Conservation (phyloP, 192 early-diverging fungal species). For the Pilobolus umbonatus region DNA sequence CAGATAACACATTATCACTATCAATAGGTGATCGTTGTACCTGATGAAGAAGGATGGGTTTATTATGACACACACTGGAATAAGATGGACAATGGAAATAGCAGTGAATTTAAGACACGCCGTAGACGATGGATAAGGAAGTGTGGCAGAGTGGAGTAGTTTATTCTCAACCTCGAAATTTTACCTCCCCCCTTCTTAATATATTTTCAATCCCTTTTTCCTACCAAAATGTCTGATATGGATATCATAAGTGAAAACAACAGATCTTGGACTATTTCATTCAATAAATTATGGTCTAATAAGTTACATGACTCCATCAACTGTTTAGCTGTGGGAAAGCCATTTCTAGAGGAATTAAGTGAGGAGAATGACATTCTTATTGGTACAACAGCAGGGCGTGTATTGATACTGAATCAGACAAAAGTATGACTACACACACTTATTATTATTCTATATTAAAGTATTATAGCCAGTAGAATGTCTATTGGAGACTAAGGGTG, state of each 20-base stretch:
- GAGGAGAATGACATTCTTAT: constrained; percentile 34
- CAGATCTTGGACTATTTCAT: constrained; percentile 1
- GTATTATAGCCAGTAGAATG: constrained; percentile 22
- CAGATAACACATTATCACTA: background rate
- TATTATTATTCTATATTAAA: background rate
- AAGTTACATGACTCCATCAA: constrained; percentile 29
- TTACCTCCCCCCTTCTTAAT: background rate
- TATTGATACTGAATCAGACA: constrained; percentile 30
- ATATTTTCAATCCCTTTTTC: background rate
- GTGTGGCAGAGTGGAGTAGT: background rate
- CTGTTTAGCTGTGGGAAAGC: constrained; percentile 30
- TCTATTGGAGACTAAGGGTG: constrained; percentile 37
- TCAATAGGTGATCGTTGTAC: constrained; percentile 17
- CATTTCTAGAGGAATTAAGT: constrained; percentile 29
- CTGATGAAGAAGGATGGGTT: constrained; percentile 40
- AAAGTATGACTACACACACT: constrained; percentile 14
- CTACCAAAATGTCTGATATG: no score
- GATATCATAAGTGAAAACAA: no score
- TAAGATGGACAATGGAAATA: background rate
- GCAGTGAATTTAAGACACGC: constrained; percentile 17
- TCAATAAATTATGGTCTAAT: constrained; percentile 20
- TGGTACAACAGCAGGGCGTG: constrained; percentile 26
- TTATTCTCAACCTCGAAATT: background rate
- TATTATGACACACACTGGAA: constrained; percentile 34
- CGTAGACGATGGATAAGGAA: constrained; percentile 31